A percentile compares a stretch with the other conserved stretches of the same genome.
phyloP scores from a whole-genome alignment of 345 rosid genomes.

The Moringa oleifera region DNA sequence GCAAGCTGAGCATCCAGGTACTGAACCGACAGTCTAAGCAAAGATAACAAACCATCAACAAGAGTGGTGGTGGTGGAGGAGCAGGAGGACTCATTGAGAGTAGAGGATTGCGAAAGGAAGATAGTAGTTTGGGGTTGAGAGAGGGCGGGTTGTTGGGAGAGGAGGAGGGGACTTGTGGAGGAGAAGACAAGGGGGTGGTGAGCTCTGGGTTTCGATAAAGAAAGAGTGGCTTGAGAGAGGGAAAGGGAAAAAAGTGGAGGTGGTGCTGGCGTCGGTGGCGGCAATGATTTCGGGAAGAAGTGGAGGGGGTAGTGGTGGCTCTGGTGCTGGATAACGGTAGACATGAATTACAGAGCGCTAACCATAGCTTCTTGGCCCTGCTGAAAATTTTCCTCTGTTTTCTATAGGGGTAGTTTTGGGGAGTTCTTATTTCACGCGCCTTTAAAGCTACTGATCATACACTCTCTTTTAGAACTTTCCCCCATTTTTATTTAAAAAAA shows the following conservation, averaged over 20 bases:
- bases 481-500: too few species aligned
- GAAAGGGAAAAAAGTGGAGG: constrained; percentile 8
- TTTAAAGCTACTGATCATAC: too few species aligned
- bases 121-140: neutral
- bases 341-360: neutral
- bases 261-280: constrained; percentile 16
- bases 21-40: constrained; percentile 50
- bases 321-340: constrained; percentile 13
- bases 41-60: constrained; percentile 29
- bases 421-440: too few species aligned
- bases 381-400: too few species aligned
- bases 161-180: constrained; percentile 18
- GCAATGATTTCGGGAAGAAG: constrained; percentile 6
- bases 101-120: constrained; percentile 17
- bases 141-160: neutral
- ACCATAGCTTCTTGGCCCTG: neutral
- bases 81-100: constrained; percentile 6
- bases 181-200: constrained; percentile 18
- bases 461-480: too few species aligned
- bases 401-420: too few species aligned
- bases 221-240: too few species aligned
- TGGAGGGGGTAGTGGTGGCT: constrained; percentile 21
- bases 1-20: constrained; percentile 40
- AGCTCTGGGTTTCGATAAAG: constrained; percentile 11
- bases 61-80: constrained; percentile 4